A percentile compares a stretch with the other conserved stretches of the same genome.
Conservation (phyloP, 495 filamentous ascomycete species). For the Astrothelium subdiscretum region DNA sequence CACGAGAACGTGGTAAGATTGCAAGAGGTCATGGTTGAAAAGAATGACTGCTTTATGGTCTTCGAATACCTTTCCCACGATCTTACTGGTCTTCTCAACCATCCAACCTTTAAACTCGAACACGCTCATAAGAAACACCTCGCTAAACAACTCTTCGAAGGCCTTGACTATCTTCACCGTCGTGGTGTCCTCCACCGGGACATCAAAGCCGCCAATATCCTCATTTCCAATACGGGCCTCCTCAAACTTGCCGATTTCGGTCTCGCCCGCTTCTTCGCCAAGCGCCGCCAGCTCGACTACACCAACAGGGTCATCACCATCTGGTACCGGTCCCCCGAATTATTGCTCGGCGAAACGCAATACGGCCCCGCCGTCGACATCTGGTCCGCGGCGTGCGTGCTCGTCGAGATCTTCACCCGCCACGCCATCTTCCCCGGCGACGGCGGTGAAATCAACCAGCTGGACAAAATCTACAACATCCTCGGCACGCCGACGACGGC, state of each 20-base stretch:
- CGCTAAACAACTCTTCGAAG: slow-evolving; percentile 86
- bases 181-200: slow-evolving; percentile 91
- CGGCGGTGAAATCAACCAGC: slow-evolving; percentile 84
- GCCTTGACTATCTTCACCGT: slow-evolving; percentile 86
- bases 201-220: slow-evolving; percentile 59
- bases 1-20: slow-evolving; percentile 82
- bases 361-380: slow-evolving; percentile 95
- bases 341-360: slow-evolving; percentile 84
- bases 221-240: slow-evolving; percentile 76
- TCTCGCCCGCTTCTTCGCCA: slow-evolving; percentile 91
- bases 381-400: slow-evolving; percentile 94
- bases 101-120: slow-evolving; percentile 82
- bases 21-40: slow-evolving; percentile 95
- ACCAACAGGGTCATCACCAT: slow-evolving; percentile 98
- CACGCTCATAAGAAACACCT: slow-evolving; percentile 86
- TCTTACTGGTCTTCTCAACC: slow-evolving; percentile 76
- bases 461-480: slow-evolving; percentile 90
- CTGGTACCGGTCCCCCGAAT: slow-evolving; percentile 93
- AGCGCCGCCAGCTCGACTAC: slow-evolving; percentile 86
- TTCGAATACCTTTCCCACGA: slow-evolving; percentile 98
- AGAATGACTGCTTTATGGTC: slow-evolving; percentile 99
- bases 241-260: slow-evolving; percentile 96
- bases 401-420: slow-evolving; percentile 92
- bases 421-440: slow-evolving; percentile 94
- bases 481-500: slow-evolving; percentile 75